Conservation (phyloP, 2,329 filamentous ascomycete genomes). For the Xylaria polymorpha region DNA sequence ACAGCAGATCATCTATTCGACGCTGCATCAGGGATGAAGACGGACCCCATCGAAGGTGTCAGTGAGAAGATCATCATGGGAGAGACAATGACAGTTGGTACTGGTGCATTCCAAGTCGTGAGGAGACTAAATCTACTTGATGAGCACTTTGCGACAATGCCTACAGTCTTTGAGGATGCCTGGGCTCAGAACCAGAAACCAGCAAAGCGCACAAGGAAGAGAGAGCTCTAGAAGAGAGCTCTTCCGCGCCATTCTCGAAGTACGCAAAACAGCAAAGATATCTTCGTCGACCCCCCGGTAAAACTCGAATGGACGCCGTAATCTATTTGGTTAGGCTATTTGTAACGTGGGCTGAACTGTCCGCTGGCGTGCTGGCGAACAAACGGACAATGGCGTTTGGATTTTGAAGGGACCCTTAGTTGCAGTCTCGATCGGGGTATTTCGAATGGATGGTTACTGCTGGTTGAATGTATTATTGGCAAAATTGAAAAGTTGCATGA, state of each 20-base stretch:
- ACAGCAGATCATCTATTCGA: slow-evolving; percentile 98
- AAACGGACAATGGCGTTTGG: slow-evolving; percentile 14
- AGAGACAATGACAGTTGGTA: slow-evolving; percentile 91
- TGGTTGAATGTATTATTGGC: slow-evolving; percentile 14
- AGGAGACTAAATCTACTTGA: slow-evolving; percentile 76
- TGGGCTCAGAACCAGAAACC: slow-evolving; percentile 58
- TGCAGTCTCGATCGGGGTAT: neutral
- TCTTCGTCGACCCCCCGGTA: neutral
- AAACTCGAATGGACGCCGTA: slow-evolving; percentile 6
- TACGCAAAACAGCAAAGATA: neutral
- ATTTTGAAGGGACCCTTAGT: neutral
- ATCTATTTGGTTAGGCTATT: slow-evolving; percentile 4
- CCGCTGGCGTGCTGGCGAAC: neutral
- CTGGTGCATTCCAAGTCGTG: slow-evolving; percentile 91
- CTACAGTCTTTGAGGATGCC: slow-evolving; percentile 77
- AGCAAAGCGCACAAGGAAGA: slow-evolving; percentile 33
- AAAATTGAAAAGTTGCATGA: neutral
- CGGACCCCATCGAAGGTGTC: slow-evolving; percentile 91
- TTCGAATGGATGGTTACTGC: neutral
- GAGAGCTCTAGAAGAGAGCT: slow-evolving; percentile 30
- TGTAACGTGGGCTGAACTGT: neutral
- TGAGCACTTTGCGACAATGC: slow-evolving; percentile 66
- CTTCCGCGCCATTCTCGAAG: neutral
- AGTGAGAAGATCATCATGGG: slow-evolving; percentile 99
- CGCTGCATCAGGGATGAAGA: slow-evolving; percentile 91